Evolutionary conservation across 2,329 filamentous ascomycete species (phyloP).

Genomic region (Raffaelea albimanens): DNA sequence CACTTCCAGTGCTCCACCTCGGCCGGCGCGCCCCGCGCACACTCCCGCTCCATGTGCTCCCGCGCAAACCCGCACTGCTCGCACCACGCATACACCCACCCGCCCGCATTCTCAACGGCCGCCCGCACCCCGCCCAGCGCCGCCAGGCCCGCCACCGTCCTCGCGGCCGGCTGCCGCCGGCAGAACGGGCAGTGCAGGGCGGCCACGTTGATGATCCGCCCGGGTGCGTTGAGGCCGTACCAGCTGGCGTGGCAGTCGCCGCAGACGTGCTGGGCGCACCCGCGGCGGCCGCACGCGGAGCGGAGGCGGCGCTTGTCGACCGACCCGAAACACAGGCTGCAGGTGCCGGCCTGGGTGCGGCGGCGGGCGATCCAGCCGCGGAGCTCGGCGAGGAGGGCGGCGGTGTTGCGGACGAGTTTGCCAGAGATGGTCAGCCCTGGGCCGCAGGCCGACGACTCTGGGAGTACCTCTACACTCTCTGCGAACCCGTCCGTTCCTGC

Average conservation of each 20-base stretch:
- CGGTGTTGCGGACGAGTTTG: constrained; percentile 30
- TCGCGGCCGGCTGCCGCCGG: constrained; percentile 29
- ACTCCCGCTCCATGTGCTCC: constrained; percentile 31
- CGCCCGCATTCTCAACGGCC: constrained; percentile 29
- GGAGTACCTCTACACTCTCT: constrained; percentile 13
- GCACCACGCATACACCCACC: constrained; percentile 42
- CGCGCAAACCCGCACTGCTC: constrained; percentile 29
- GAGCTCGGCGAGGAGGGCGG: constrained; percentile 24
- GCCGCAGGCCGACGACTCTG: not conserved
- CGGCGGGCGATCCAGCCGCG: constrained; percentile 26
- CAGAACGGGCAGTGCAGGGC: constrained; percentile 42
- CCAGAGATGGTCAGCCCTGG: constrained; percentile 21
- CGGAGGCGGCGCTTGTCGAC: constrained; percentile 24
- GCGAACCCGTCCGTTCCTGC: constrained; percentile 13
- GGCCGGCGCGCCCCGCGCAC: constrained; percentile 28
- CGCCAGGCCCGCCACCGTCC: constrained; percentile 26
- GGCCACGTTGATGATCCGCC: constrained; percentile 34
- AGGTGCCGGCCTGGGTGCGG: constrained; percentile 26
- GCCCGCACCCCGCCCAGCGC: constrained; percentile 25
- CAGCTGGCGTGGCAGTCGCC: constrained; percentile 28
- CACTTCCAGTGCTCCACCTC: constrained; percentile 31
- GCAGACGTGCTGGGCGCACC: constrained; percentile 35
- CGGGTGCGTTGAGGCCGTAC: constrained; percentile 36
- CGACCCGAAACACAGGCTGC: constrained; percentile 36
- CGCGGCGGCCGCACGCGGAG: constrained; percentile 33